These are phyloP conservation scores for Sugiyamaella qingdaonensis DNA, from an alignment of 805 yeast genomes.

Conservation along the genomic window DNA sequence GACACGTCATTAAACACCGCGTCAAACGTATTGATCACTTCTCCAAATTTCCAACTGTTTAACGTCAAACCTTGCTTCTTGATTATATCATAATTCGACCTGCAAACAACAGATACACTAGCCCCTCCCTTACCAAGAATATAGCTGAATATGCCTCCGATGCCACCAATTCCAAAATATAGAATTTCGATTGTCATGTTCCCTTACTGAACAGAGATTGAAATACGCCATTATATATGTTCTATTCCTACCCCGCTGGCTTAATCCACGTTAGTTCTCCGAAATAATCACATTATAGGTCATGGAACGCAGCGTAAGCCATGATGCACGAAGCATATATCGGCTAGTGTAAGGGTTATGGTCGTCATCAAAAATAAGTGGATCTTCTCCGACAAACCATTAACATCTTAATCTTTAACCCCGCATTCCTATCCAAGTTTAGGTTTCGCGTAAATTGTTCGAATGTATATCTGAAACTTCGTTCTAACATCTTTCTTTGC, in stretches of 20 bases:
- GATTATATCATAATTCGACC: slow-evolving; percentile 7
- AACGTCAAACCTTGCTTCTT: slow-evolving; percentile 3
- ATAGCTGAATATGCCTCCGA: slow-evolving; percentile 6
- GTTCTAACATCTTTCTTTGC: too few relatives aligned
- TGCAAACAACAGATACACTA: not conserved
- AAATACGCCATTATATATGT: too few relatives aligned
- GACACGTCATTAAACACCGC: slow-evolving; percentile 1
- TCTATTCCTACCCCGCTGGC: too few relatives aligned
- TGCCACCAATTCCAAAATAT: slow-evolving; percentile 9
- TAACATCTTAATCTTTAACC: not conserved
- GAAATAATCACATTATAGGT: too few relatives aligned
- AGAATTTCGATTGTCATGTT: not conserved
- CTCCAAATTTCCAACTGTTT: slow-evolving; percentile 9
- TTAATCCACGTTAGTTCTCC: too few relatives aligned
- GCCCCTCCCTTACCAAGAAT: slow-evolving; percentile 7
- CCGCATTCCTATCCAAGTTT: too few relatives aligned
- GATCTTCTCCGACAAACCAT: not conserved
- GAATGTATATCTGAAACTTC: too few relatives aligned
- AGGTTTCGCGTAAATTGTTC: too few relatives aligned
- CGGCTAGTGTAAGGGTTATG: too few relatives aligned
- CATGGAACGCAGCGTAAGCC: too few relatives aligned
- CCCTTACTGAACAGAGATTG: too few relatives aligned
- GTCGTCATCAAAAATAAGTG: too few relatives aligned
- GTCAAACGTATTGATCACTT: slow-evolving; percentile 2
- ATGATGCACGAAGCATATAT: not conserved